Evolutionary conservation across 257 asterid genomes (phyloP), one percentile per base, ranked within the genome.

Genomic region (Lantana camara): DNA sequence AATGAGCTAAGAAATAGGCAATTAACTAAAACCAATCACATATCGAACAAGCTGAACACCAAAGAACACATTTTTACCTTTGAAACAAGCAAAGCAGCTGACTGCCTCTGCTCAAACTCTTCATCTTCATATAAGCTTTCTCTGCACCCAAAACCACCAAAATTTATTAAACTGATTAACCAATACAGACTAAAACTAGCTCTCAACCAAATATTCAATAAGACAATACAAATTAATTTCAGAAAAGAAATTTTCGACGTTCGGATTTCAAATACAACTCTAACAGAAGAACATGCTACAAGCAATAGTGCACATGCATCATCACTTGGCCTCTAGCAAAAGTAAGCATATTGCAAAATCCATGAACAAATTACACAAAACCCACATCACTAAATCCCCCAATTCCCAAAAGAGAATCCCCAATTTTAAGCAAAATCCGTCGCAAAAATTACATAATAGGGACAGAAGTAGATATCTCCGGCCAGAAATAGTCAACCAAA

Each of bases 381-480:
- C 45, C 53, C 1, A 38, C 37, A 57, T 9, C 55, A 47, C 16
- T 32, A 45, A 52, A 56, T 1, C 44, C 44, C 62, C 41, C 55
- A 46, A 38, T 32, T 57, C 10, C 37, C 20, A 23, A 27, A 2
- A 27, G 4, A 27, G 5, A n/a, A n/a, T n/a, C n/a, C n/a, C n/a
- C 32, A 2, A 29, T 19, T n/a, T 2, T 27, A 2, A 63, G 4
- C 17, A 35, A n/a, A n/a, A n/a, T n/a, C n/a, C n/a, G n/a, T n/a
- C n/a, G n/a, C n/a, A n/a, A n/a, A n/a, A 50, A 48, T 11, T 87
- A 92, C 98, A 89, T 87, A 63, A 81, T 73, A 1, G 89, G 92
- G 19, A 87, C 96, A 17, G 90, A 85, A 17, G 96, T 87, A 40
- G 98, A 85, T 77, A 92, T 92, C 89, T 92, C 97, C 13, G 90